A percentile compares a stretch with the other conserved stretches of the same genome.
Evolutionary conservation across 768 basidiomycete genomes (phyloP).

Genomic region (Collybia sp.): DNA sequence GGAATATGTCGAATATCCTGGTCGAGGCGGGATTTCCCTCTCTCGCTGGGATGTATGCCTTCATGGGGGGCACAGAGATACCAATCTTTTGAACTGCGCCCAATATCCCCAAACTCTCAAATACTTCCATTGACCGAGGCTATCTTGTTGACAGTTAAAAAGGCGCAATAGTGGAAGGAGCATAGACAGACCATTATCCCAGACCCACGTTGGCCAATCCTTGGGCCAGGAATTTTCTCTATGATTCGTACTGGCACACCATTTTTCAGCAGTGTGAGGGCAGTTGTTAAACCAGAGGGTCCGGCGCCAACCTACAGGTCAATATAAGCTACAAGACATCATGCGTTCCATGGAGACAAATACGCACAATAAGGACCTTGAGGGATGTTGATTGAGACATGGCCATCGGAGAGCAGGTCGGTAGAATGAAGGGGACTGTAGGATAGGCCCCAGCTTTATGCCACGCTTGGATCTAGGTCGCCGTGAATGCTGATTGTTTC

Average conservation of each 20-base stretch:
- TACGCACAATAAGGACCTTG: too few species aligned
- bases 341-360: too few species aligned
- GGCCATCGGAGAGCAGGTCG: too few species aligned
- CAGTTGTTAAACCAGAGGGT: conserved; percentile 8
- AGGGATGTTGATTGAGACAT: too few species aligned
- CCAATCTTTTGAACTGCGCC: too few species aligned
- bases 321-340: too few species aligned
- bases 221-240: conserved; percentile 17
- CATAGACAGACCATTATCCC: conserved; percentile 8
- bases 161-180: background rate
- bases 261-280: conserved; percentile 16
- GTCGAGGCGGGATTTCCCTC: background rate
- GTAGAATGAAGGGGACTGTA: too few species aligned
- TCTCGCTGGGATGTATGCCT: background rate
- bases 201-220: background rate
- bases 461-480: too few species aligned
- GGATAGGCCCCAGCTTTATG: too few species aligned
- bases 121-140: conserved; percentile 42
- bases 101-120: conserved; percentile 30
- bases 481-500: too few species aligned
- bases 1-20: background rate
- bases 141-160: conserved; percentile 10
- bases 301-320: conserved; percentile 1
- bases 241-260: conserved; percentile 30
- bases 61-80: background rate